A percentile compares a stretch with the other conserved stretches of the same genome.
Evolutionary conservation across 768 basidiomycete genomes (phyloP).

Genomic region (Tylopilus plumbeoviolaceoides): DNA sequence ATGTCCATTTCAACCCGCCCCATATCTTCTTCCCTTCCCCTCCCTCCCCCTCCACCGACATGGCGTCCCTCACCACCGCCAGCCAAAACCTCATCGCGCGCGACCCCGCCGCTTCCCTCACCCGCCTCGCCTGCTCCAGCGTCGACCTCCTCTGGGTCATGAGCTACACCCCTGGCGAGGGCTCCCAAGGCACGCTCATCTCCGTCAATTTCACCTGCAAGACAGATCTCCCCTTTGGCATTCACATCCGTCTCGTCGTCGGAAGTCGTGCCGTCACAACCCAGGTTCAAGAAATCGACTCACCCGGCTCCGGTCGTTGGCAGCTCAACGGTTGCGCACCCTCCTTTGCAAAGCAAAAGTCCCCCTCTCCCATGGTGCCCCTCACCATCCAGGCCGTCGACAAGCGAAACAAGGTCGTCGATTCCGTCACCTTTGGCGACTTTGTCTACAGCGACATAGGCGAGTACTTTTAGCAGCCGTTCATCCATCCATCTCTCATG

Average conservation of each 20-base stretch:
- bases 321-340: constrained; percentile 64
- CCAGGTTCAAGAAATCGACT: constrained; percentile 52
- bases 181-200: constrained; percentile 59
- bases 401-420: constrained; percentile 49
- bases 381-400: constrained; percentile 63
- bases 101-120: constrained; percentile 5
- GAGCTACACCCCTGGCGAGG: constrained; percentile 61
- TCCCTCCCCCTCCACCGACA: too few relatives aligned
- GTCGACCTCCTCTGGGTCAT: constrained; percentile 59
- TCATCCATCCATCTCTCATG: not conserved
- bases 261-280: constrained; percentile 67
- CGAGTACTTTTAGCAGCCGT: constrained; percentile 11
- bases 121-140: constrained; percentile 41
- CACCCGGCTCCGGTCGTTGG: constrained; percentile 50
- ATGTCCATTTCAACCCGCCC: not conserved
- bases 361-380: constrained; percentile 41
- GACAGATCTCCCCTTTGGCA: constrained; percentile 22
- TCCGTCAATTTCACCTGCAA: constrained; percentile 48
- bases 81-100: constrained; percentile 8
- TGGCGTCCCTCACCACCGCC: constrained; percentile 4
- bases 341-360: constrained; percentile 39
- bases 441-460: constrained; percentile 61
- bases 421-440: constrained; percentile 66
- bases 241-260: constrained; percentile 72
- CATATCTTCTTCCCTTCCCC: not conserved